Percentiles rank a stretch among this genome's conserved stretches.
Evolutionary conservation across 208 protist species (phyloP).

Genomic region (Naegleria fowleri): DNA sequence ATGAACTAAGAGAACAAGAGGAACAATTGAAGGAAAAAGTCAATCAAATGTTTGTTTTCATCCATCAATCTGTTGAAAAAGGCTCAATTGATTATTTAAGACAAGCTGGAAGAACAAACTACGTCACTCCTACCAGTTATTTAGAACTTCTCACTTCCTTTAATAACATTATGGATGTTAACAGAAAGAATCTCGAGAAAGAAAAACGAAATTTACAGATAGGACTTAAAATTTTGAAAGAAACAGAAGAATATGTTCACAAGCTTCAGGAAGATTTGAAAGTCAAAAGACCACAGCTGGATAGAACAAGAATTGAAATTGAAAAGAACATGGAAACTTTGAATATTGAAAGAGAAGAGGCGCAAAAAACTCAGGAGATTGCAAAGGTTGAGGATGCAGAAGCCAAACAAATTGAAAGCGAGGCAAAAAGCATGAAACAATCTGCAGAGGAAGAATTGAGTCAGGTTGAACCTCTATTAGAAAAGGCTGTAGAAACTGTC

Average conservation of each 20-base stretch:
- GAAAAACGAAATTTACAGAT: slow-evolving; percentile 76
- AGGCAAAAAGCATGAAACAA: slow-evolving; percentile 83
- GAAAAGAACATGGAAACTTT: slow-evolving; percentile 85
- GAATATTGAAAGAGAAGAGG: slow-evolving; percentile 77
- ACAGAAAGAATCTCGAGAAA: slow-evolving; percentile 67
- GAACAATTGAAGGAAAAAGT: slow-evolving; percentile 74
- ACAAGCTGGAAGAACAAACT: slow-evolving; percentile 87
- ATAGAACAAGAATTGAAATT: slow-evolving; percentile 83
- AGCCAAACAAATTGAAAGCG: slow-evolving; percentile 79
- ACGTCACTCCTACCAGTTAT: slow-evolving; percentile 97
- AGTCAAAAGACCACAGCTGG: slow-evolving; percentile 86
- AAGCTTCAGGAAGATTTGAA: slow-evolving; percentile 83
- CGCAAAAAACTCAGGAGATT: slow-evolving; percentile 78
- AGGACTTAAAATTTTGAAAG: slow-evolving; percentile 85
- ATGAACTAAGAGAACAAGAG: slow-evolving; percentile 47
- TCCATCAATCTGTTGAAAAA: slow-evolving; percentile 86
- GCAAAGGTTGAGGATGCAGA: slow-evolving; percentile 80
- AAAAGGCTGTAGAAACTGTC: slow-evolving; percentile 85
- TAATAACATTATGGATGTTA: slow-evolving; percentile 63
- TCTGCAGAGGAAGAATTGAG: slow-evolving; percentile 88
- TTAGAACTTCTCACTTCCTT: slow-evolving; percentile 91
- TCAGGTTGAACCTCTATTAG: slow-evolving; percentile 91
- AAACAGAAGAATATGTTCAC: slow-evolving; percentile 83
- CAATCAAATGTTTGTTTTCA: slow-evolving; percentile 78
- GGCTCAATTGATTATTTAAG: slow-evolving; percentile 75